Conservation (phyloP, 768 basidiomycete genomes). For the Amanita pseudoporphyria region DNA sequence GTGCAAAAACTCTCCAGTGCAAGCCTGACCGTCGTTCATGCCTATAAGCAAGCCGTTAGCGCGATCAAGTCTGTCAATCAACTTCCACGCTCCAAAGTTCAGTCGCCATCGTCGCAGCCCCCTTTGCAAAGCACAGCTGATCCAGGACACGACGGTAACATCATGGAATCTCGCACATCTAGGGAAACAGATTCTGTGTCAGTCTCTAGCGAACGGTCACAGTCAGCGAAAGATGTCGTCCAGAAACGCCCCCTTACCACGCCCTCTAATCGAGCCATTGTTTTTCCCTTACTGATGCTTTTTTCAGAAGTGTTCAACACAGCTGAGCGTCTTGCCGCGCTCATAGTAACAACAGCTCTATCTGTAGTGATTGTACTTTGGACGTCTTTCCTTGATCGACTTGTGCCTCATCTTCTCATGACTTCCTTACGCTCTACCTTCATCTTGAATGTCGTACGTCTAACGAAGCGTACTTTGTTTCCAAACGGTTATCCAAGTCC, state of each 20-base stretch:
- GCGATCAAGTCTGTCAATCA: conserved; percentile 63
- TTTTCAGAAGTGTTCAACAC: conserved; percentile 40
- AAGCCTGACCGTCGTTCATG: conserved; percentile 57
- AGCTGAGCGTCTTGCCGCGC: conserved; percentile 37
- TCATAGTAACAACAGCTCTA: conserved; percentile 33
- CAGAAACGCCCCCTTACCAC: not conserved
- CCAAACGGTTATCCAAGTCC: conserved; percentile 84
- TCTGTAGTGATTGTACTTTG: conserved; percentile 38
- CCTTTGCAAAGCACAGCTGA: not conserved
- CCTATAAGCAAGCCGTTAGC: conserved; percentile 53
- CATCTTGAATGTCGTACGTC: conserved; percentile 42
- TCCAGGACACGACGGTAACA: no score
- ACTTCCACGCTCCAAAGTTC: conserved; percentile 17
- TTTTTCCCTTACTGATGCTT: conserved; percentile 33
- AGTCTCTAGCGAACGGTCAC: not conserved
- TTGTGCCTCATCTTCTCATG: conserved; percentile 62
- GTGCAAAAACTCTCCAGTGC: conserved; percentile 63
- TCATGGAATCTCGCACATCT: no score
- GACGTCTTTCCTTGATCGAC: conserved; percentile 53
- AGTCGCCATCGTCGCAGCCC: conserved; percentile 10
- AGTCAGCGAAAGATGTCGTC: not conserved
- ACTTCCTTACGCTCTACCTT: conserved; percentile 40
- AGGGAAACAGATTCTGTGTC: not conserved
- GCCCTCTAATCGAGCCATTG: conserved; percentile 5
- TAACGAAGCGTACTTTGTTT: conserved; percentile 66